Evolutionary conservation across 208 protist genomes (phyloP), one percentile per base, ranked within the genome.

Genomic region (Crithidia fasciculata): DNA sequence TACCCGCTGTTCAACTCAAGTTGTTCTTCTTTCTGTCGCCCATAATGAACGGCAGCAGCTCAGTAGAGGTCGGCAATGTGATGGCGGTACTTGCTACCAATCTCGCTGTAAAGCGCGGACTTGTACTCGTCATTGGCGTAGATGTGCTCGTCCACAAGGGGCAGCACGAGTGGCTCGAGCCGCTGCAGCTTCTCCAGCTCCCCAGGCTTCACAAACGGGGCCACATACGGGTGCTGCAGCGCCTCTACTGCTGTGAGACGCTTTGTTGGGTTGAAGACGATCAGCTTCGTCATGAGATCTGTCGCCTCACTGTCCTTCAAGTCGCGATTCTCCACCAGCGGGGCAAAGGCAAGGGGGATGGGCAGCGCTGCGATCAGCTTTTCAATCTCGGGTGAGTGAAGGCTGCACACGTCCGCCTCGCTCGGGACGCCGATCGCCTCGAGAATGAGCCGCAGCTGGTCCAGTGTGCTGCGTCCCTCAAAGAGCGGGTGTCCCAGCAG

Each of bases 391-490:
- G 88, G 80, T 12, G 95, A 94, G 61, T 83, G 61, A 28, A 99
- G 90, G 47, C 92, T 90, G 13, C 95, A 84, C 43, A 99, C 80
- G 74, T 99, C 98, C 39, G 82, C 83, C 49, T 90, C 69, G 44
- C 78, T 91, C 13, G 97, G 96, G 73, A 86, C 59, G 18, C 97
- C 96, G 0, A 92, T 85, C 0, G 98, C 89, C 55, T 87, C 89
- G 18, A 99, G 84, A 58, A 99, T 98, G 2, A 96, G 80, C 44
- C 92, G 82, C 5, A 99, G 78, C 84, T 99, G 98, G 73, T 99
- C 97, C 71, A 98, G 87, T 2, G 98, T 99, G 19, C 95, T 98
- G 39, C 85, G 96, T 2, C 98, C 98, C 41, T 87, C 86, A 55
- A 99, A 99, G 62, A 99, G 93, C 37, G 98, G 97, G 54, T 97